Evolutionary conservation across 805 yeast genomes (phyloP), one percentile per base, ranked within the genome.

Genomic region (Saturnispora besseyi): DNA sequence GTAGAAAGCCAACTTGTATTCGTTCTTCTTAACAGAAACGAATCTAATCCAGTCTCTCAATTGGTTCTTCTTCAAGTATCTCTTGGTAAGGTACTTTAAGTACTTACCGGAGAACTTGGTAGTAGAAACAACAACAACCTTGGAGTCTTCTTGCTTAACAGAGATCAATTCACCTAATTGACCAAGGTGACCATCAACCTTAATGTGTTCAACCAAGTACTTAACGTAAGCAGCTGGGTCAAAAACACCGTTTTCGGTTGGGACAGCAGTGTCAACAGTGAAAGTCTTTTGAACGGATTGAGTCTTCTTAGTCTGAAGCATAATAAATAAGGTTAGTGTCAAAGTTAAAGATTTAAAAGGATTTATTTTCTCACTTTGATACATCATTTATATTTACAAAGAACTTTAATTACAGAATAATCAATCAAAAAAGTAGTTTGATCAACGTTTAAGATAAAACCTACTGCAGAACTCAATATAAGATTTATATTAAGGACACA

Each of bases 11-110:
- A 91, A 82, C 76, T 86, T 86, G 87, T 93, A 93, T 75, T 81
- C 83, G 84, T 90, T 87, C 77, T 87, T 86, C 80, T 89, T 85
- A 70, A 85, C 83, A 61, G 98, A 87, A 63, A 91, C 96, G 70
- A 91, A 90, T 83, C 98, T 93, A 77, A 91, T 90, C 98, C 98
- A 91, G 82, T 93, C 98, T 82, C 97, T 89, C 81, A 91, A 87
- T 79, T 87, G 95, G 91, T 90, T 88, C 87, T 93, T 93, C 96
- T 91, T 95, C 78, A 93, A 87, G 93, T 87, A 93, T 82, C 95
- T 91, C 89, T 93, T 95, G 70, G 98, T 87, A 73, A 93, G 81
- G 95, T 93, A 93, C 82, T 95, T 93, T 75, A 91, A 84, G 95
- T 93, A 93, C 81, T 95, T 91, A 79, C 99, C 99, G 64, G 97